A percentile compares a stretch with the other conserved stretches of the same genome.
Evolutionary conservation across 495 filamentous ascomycete species (phyloP).

Genomic region (Lasiosphaeriaceae sp.): DNA sequence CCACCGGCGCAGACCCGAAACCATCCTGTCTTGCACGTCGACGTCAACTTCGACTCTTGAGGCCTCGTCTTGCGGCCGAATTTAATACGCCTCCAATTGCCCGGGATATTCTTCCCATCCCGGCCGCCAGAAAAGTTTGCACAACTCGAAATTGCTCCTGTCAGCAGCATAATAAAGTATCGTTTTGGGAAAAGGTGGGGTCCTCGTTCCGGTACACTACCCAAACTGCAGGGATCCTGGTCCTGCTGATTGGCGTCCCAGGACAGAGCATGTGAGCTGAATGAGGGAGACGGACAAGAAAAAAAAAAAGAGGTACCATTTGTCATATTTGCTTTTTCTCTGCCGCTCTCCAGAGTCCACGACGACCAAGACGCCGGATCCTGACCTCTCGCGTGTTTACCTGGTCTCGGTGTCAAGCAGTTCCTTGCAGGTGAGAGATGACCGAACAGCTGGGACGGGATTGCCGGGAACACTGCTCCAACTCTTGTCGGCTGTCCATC

Average conservation of each 20-base stretch:
- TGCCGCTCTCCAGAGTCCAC: not conserved
- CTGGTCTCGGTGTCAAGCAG: slow-evolving; percentile 4
- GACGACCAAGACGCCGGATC: not conserved
- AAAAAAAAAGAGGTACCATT: not conserved
- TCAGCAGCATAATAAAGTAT: too few species aligned
- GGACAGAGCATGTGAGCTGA: not conserved
- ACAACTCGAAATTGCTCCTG: too few species aligned
- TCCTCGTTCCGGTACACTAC: too few species aligned
- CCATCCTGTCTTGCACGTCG: not conserved
- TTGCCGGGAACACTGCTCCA: slow-evolving; percentile 11
- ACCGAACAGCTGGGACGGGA: slow-evolving; percentile 1
- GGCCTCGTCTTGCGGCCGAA: too few species aligned
- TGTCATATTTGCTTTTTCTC: not conserved
- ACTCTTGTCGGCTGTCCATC: too few species aligned
- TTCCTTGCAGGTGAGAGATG: slow-evolving; percentile 20
- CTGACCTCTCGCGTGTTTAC: slow-evolving; percentile 1
- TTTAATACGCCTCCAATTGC: not conserved
- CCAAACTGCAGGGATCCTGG: not conserved
- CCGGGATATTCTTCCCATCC: too few species aligned
- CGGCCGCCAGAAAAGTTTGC: not conserved
- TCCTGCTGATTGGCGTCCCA: not conserved
- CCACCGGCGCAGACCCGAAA: too few species aligned
- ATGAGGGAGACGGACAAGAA: not conserved
- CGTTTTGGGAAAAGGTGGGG: too few species aligned
- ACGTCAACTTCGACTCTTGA: not conserved